Base-by-base conservation (phyloP, 225 moss, liverwort and hornwort genomes). In the Physcomitrellopsis africana region DNA sequence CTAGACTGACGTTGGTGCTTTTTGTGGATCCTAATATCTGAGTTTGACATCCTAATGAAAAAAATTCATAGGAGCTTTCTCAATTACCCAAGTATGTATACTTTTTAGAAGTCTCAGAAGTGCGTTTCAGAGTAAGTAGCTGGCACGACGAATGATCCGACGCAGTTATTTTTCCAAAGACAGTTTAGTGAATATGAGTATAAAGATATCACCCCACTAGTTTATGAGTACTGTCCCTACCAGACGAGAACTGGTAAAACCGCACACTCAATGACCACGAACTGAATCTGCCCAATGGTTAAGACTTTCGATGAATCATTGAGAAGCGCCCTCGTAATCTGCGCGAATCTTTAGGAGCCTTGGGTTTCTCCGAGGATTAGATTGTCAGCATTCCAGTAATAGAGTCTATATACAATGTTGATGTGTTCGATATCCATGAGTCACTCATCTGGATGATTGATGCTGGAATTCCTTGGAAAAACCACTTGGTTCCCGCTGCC, bases 1-100 rank as follows among this genome's bases (percentile, higher is more conserved):
- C 63, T 65, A 75, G 85, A 85, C 85, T 79, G 81, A 63, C 20
- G 72, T 10, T 68, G 76, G 78, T 85, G 76, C 78, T 72, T 52
- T 81, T 76, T 70, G 75, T 79, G 81, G 79, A 77, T 63, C 68
- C 18, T 68, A 41, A 47, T 68, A 44, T 8, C 53, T 73, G 73
- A 63, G 73, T 42, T 73, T 66, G n/a, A 58, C 49, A 65, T 78
- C 78, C 78, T 72, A 42, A 18, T 27, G 24, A 68, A 45, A 57
- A 75, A 37, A 37, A 70, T 58, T 37, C 60, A 48, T 45, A 68
- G 68, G 60, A 68, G 32, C 46, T 54, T 58, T 58, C 80, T 80
- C 80, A 24, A 49, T 52, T 69, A 69, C 69, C 51, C 44, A 12
- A 76, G 71, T 67, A 49, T 65, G 62, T 67, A 72, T 63, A 71